Evolutionary conservation across 2,329 filamentous ascomycete species (phyloP), one percentile per base, ranked within the genome.

Genomic region (Microdochium nivale): DNA sequence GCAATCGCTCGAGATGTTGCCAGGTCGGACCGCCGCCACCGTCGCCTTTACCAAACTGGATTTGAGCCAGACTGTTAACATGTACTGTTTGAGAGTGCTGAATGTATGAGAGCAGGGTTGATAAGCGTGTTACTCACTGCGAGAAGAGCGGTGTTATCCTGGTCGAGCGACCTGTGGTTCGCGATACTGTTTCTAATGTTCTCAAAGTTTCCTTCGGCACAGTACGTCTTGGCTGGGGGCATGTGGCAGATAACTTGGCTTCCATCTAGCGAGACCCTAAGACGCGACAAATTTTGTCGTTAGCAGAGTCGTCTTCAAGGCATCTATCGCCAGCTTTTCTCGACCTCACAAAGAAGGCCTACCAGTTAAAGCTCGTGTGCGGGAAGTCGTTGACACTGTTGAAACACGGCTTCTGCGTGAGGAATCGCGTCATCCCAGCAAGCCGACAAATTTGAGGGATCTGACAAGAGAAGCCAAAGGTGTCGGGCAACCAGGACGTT

Each of bases 381-480:
- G 94, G 94, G 72, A 97, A 99, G 64, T 88, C 95, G 72, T 97
- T 97, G 78, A 97, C 97, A 67, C 97, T 97, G 75, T 97, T 97
- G 94, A 94, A 99, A 75, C 92, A 96, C 54, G 99, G 77, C 73
- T 99, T 99, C 70, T 99, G 94, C 0, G 94, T 99, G 63, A 99
- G 87, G 75, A 99, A 99, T 33, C 92, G 83, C 53, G 82, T 88
- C 94, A 99, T 97, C 19, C 90, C 92, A n/a, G 94, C 88, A 25
- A 96, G 75, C 2, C 92, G 87, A 65, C 90, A 97, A 43, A 99
- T 76, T 65, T 99, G 94, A 11, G 94, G 94, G 43, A 99, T 79
- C 69, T 99, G 94, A 49, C 87, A 87, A 0, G 91, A 96, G 71
- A 99, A 99, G 14, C 94, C 94, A 71, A 99, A 99, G 0, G 94